These are phyloP conservation scores for Pleodorina starrii DNA, from an alignment of 139 green algal species.

Conservation along the genomic window DNA sequence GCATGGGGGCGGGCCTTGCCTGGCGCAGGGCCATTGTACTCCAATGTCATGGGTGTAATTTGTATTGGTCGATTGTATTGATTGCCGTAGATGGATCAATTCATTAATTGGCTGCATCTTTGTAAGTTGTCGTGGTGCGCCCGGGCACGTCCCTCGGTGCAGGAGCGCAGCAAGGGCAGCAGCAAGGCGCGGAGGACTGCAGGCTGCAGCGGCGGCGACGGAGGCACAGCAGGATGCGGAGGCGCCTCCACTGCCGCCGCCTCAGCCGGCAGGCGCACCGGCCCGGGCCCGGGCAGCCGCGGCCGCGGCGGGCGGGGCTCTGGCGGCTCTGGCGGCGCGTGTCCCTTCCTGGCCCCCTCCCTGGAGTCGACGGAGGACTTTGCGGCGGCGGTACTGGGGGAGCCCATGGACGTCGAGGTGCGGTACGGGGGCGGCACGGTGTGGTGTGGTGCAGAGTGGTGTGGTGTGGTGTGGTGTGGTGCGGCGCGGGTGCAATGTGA, in stretches of 20 bases:
- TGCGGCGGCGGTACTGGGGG: slow-evolving; percentile 60
- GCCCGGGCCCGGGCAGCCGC: not conserved
- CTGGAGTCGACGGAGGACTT: slow-evolving; percentile 56
- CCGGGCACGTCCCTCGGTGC: too few species aligned
- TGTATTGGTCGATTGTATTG: too few species aligned
- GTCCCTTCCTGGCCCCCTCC: slow-evolving; percentile 50
- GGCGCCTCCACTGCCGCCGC: not conserved
- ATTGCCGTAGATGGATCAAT: too few species aligned
- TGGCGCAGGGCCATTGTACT: too few species aligned
- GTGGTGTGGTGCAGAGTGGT: too few species aligned
- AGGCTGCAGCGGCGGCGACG: not conserved
- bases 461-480: too few species aligned
- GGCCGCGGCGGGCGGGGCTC: not conserved
- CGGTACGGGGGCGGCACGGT: not conserved
- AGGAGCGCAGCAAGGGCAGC: slow-evolving; percentile 23
- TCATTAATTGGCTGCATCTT: not conserved
- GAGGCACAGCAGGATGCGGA: not conserved
- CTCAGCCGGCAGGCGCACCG: not conserved
- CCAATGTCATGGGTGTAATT: too few species aligned
- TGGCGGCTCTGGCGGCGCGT: slow-evolving; percentile 35
- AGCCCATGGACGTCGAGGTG: slow-evolving; percentile 93
- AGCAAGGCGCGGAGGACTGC: not conserved
- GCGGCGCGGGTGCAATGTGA: too few species aligned
- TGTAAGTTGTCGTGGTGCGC: not conserved
- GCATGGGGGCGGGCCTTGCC: too few species aligned